Evolutionary conservation across 495 filamentous ascomycete species (phyloP).

Genomic region (Chaetomidium leptoderma): DNA sequence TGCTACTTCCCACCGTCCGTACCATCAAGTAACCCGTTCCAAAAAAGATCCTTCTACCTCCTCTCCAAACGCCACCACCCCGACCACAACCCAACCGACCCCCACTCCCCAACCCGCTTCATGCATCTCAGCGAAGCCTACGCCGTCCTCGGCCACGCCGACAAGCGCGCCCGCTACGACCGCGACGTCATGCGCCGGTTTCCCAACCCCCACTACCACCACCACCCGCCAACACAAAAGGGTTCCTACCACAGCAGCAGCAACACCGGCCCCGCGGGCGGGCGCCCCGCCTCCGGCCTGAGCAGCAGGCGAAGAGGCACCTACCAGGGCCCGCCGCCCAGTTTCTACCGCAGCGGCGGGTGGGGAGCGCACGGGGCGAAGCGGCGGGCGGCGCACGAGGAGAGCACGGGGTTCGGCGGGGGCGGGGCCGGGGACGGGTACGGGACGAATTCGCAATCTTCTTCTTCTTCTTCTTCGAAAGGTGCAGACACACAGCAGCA

Average conservation of each 20-base stretch:
- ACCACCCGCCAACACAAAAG: conserved; percentile 31
- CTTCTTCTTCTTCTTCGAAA: too few species aligned
- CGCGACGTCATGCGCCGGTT: conserved; percentile 47
- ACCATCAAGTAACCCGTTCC: not conserved
- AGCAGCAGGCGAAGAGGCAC: conserved; percentile 61
- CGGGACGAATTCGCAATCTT: not conserved
- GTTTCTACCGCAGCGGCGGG: conserved; percentile 77
- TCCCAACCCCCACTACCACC: conserved; percentile 25
- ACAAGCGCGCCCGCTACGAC: conserved; percentile 77
- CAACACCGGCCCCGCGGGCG: conserved; percentile 54
- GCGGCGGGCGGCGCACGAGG: conserved; percentile 43
- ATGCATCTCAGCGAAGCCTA: conserved; percentile 84
- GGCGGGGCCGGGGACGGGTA: conserved; percentile 7
- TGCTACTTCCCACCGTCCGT: conserved; percentile 10
- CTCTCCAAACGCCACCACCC: conserved; percentile 93
- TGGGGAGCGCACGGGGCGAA: conserved; percentile 55
- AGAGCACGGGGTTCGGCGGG: conserved; percentile 27
- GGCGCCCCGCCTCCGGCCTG: conserved; percentile 72
- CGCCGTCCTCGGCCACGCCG: conserved; percentile 63
- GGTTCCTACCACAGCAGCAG: conserved; percentile 51
- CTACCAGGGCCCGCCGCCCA: conserved; percentile 82
- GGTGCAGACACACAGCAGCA: too few species aligned
- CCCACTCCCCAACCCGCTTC: conserved; percentile 70
- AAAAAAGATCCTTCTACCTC: conserved; percentile 72
- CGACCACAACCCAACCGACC: conserved; percentile 78